phyloP scores from a whole-genome alignment of 441 rosid genomes.

The Populus hybrid region DNA sequence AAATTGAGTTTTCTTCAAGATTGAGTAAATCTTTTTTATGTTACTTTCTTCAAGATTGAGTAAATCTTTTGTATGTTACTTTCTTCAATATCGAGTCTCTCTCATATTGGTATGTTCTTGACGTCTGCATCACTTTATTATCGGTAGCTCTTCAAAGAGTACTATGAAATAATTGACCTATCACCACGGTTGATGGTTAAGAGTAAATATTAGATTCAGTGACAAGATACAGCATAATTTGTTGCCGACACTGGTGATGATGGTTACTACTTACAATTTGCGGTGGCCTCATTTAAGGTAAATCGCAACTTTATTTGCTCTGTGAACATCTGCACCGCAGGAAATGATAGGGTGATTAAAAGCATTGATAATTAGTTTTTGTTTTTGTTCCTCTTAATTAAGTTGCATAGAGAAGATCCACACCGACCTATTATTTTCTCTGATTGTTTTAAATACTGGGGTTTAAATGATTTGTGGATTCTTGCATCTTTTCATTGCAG shows the following conservation, averaged over 20 bases:
- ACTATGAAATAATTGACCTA: background rate
- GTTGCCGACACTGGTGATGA: slow-evolving; percentile 3
- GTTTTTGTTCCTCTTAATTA: background rate
- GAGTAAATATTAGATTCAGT: background rate
- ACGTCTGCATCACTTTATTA: background rate
- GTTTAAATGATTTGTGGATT: slow-evolving; percentile 8
- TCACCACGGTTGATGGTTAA: background rate
- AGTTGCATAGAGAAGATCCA: background rate
- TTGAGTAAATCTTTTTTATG: too few relatives aligned
- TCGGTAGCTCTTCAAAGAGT: background rate
- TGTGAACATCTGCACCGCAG: background rate
- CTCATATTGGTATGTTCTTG: too few relatives aligned
- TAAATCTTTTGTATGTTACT: too few relatives aligned
- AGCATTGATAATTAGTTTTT: background rate
- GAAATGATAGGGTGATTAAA: background rate
- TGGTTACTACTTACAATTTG: background rate
- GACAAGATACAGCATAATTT: background rate
- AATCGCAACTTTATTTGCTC: background rate
- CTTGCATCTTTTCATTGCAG: slow-evolving; percentile 32
- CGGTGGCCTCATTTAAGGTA: background rate
- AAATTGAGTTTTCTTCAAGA: too few relatives aligned
- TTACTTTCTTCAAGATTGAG: too few relatives aligned
- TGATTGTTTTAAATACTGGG: background rate
- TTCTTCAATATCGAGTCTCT: too few relatives aligned
- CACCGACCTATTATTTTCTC: background rate